Conservation (phyloP, 192 early-diverging fungal genomes). For the Paraglomus brasilianum region DNA sequence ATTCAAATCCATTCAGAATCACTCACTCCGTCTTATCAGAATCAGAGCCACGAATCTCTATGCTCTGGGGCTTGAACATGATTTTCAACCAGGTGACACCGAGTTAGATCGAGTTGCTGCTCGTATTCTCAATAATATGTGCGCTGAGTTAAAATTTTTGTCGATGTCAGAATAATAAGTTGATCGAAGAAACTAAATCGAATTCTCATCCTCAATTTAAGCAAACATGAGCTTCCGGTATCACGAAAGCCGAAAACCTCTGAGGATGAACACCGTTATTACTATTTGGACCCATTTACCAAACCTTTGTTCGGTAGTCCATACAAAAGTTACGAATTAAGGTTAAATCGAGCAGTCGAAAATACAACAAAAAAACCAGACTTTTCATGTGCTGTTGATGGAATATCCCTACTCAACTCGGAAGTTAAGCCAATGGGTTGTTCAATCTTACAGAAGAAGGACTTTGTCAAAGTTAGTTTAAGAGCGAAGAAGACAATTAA, state of each 20-base stretch:
- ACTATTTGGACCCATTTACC: slow-evolving; percentile 26
- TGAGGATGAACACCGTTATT: slow-evolving; percentile 21
- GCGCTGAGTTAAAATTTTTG: too few species aligned
- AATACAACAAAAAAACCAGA: slow-evolving; percentile 30
- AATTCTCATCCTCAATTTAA: slow-evolving; percentile 12
- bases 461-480: slow-evolving; percentile 22
- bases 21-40: slow-evolving; percentile 11
- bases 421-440: slow-evolving; percentile 26
- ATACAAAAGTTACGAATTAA: slow-evolving; percentile 25
- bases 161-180: too few species aligned
- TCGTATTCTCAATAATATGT: slow-evolving; percentile 24
- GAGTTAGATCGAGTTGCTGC: slow-evolving; percentile 10
- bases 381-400: slow-evolving; percentile 22
- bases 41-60: background rate
- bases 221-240: too few species aligned
- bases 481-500: slow-evolving; percentile 25
- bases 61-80: slow-evolving; percentile 16
- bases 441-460: slow-evolving; percentile 24
- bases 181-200: slow-evolving; percentile 15
- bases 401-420: slow-evolving; percentile 2
- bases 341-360: slow-evolving; percentile 22
- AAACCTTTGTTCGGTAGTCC: slow-evolving; percentile 11
- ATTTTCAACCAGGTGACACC: slow-evolving; percentile 22
- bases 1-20: slow-evolving; percentile 18
- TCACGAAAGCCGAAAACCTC: slow-evolving; percentile 9